Conservation (phyloP, 2,329 filamentous ascomycete species). For the Aspergillus ruber region DNA sequence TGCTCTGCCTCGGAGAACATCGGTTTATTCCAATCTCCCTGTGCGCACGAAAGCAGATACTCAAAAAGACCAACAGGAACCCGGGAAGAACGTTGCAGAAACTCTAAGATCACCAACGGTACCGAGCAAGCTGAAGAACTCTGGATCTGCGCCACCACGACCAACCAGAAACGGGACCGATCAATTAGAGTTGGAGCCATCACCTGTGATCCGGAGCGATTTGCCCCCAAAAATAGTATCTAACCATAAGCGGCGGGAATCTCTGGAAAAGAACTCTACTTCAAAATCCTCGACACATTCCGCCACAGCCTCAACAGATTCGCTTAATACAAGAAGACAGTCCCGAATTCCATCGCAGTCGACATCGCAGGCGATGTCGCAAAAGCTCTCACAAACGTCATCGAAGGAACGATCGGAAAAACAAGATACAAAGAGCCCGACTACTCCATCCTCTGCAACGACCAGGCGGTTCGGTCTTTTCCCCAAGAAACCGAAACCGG, state of each 20-base stretch:
- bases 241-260: constrained; percentile 47
- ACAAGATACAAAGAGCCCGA: constrained; percentile 22
- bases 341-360: constrained; percentile 27
- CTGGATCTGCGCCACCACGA: constrained; percentile 20
- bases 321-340: constrained; percentile 26
- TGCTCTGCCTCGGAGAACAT: constrained; percentile 57
- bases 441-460: constrained; percentile 15
- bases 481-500: constrained; percentile 62
- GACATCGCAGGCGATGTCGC: constrained; percentile 23
- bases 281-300: constrained; percentile 24
- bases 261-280: constrained; percentile 41
- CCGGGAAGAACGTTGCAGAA: not conserved
- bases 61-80: not conserved
- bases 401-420: constrained; percentile 22
- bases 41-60: constrained; percentile 31
- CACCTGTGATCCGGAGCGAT: constrained; percentile 53
- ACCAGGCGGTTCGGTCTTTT: constrained; percentile 72
- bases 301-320: constrained; percentile 33
- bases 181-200: constrained; percentile 50
- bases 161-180: constrained; percentile 65
- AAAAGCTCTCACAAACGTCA: constrained; percentile 33
- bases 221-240: constrained; percentile 42
- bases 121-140: not conserved
- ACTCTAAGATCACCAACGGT: not conserved
- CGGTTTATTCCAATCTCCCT: constrained; percentile 47